Evolutionary conservation across 331 rosid genomes (phyloP).

Genomic region (Rhamnella rubrinervis): DNA sequence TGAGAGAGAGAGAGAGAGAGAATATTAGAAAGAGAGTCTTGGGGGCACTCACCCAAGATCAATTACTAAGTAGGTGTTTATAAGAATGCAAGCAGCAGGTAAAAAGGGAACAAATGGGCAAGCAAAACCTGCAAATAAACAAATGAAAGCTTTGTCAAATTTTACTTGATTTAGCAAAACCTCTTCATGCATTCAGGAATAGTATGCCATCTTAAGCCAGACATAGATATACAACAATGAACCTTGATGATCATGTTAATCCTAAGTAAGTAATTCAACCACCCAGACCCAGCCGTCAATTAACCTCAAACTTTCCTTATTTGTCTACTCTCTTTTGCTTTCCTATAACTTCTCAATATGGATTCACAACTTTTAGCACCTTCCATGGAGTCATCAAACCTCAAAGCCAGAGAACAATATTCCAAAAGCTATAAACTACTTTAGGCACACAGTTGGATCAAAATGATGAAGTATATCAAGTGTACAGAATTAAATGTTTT

Average conservation of each 20-base stretch:
- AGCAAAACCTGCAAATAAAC: conserved; percentile 51
- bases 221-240: background rate
- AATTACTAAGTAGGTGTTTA: conserved; percentile 62
- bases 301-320: too few relatives aligned
- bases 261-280: background rate
- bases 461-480: too few relatives aligned
- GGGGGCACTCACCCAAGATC: conserved; percentile 60
- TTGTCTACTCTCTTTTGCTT: too few relatives aligned
- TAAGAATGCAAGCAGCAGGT: conserved; percentile 66
- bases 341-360: too few relatives aligned
- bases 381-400: too few relatives aligned
- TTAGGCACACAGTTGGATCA: too few relatives aligned
- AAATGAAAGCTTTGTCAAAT: conserved; percentile 8
- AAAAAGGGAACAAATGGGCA: conserved; percentile 72
- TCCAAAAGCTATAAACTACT: too few relatives aligned
- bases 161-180: background rate
- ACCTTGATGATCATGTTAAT: background rate
- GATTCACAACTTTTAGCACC: too few relatives aligned
- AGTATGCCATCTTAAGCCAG: background rate
- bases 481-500: too few relatives aligned
- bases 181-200: background rate
- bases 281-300: background rate
- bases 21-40: background rate
- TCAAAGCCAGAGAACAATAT: too few relatives aligned
- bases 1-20: conserved; percentile 1